These are phyloP conservation scores for Rhizophagus prolifer DNA, from an alignment of 192 early-diverging fungal genomes.

Conservation along the genomic window DNA sequence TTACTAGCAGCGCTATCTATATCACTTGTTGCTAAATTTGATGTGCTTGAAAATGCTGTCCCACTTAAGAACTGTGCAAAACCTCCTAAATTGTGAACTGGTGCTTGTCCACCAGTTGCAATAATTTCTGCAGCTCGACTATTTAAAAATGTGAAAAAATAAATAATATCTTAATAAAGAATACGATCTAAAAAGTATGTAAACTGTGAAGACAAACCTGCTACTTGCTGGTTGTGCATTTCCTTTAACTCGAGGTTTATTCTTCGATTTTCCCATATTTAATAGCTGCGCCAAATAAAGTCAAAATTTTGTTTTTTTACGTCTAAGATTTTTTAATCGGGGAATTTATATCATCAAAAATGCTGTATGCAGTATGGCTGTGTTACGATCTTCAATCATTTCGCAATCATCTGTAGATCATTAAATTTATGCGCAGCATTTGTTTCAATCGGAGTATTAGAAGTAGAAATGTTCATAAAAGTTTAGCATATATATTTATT, in stretches of 20 bases:
- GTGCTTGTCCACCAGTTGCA: constrained; percentile 11
- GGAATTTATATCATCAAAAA: too few species aligned
- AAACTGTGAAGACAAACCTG: constrained; percentile 55
- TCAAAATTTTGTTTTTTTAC: too few species aligned
- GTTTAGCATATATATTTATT: too few species aligned
- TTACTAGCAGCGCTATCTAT: constrained; percentile 20
- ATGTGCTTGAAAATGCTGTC: constrained; percentile 30
- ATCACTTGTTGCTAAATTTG: constrained; percentile 29
- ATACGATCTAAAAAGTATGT: not conserved
- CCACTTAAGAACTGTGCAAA: constrained; percentile 68
- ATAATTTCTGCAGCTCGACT: constrained; percentile 41
- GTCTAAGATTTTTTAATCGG: too few species aligned
- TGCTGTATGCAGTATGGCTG: too few species aligned
- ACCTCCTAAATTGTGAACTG: constrained; percentile 51
- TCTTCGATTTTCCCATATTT: constrained; percentile 54
- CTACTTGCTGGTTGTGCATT: constrained; percentile 82
- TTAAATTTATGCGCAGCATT: too few species aligned
- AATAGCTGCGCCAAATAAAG: not conserved
- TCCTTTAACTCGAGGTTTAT: constrained; percentile 75
- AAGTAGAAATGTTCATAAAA: too few species aligned
- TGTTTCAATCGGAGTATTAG: too few species aligned
- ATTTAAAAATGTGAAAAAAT: constrained; percentile 7
- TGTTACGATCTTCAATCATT: too few species aligned
- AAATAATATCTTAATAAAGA: not conserved
- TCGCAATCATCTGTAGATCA: too few species aligned